phyloP scores from a whole-genome alignment of 176 grass and related monocot species.

The Rhynchospora pubera region DNA sequence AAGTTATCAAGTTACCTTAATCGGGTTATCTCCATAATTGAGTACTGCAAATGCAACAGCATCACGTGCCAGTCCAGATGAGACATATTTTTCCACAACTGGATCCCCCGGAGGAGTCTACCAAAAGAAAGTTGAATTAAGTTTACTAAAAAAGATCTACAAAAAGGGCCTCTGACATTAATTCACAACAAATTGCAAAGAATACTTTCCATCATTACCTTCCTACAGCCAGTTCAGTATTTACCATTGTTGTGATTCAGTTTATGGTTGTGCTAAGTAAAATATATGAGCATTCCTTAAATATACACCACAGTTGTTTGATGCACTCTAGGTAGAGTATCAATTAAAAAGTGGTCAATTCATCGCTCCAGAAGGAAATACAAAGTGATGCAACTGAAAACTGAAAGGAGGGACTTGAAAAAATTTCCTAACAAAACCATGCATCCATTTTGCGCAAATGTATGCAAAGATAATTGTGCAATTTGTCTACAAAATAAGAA shows the following conservation, averaged over 20 bases:
- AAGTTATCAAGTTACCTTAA: conserved; percentile 60
- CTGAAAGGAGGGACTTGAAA: not conserved
- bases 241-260: not conserved
- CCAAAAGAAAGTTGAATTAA: conserved; percentile 10
- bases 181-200: not conserved
- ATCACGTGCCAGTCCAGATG: conserved; percentile 76
- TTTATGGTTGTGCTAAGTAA: not conserved
- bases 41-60: conserved; percentile 77
- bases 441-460: not conserved
- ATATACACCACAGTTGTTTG: not conserved
- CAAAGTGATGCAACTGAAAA: not conserved
- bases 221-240: not conserved
- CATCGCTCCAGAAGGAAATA: not conserved
- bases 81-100: conserved; percentile 72
- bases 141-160: not conserved
- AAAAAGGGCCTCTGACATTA: not conserved
- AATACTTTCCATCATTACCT: not conserved
- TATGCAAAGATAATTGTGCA: not conserved
- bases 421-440: not conserved
- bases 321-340: not conserved
- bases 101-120: conserved; percentile 68
- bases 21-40: conserved; percentile 85
- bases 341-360: not conserved
- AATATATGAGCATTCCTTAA: not conserved
- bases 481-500: not conserved